Evolutionary conservation across 345 rosid genomes (phyloP).

Genomic region (Rhodomyrtus tomentosa): DNA sequence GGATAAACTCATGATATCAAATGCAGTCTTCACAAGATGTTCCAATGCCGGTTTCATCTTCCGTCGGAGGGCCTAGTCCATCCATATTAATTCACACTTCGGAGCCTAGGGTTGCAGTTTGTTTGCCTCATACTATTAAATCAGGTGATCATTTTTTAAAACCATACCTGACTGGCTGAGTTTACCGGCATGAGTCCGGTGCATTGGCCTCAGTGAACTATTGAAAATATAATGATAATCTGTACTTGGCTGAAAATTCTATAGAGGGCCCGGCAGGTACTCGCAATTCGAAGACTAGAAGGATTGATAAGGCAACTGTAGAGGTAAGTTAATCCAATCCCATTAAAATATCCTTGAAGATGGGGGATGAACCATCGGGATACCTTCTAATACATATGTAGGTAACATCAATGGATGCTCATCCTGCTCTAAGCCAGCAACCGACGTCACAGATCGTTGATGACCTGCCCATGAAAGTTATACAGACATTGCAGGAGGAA

Average conservation of each 20-base stretch:
- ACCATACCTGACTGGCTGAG: no score
- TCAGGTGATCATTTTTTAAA: no score
- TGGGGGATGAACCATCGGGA: background rate
- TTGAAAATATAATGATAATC: background rate
- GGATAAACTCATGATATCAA: slow-evolving; percentile 2
- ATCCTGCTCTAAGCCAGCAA: background rate
- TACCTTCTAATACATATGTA: background rate
- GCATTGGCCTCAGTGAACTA: background rate
- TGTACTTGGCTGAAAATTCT: background rate
- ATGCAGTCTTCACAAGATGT: slow-evolving; percentile 14
- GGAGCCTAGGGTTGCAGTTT: background rate
- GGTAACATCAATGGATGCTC: background rate
- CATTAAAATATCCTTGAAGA: background rate
- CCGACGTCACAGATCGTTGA: background rate
- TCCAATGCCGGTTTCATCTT: slow-evolving; percentile 1
- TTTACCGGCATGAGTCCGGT: no score
- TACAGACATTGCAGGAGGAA: slow-evolving; percentile 30
- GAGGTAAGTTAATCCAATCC: slow-evolving; percentile 14
- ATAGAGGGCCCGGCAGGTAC: background rate
- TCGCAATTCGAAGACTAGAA: background rate
- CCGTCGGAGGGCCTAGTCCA: slow-evolving; percentile 5
- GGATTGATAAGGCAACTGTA: background rate
- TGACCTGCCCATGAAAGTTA: slow-evolving; percentile 49
- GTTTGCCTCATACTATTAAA: no score
- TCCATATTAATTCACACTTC: slow-evolving; percentile 7